These are phyloP conservation scores for Tulasnella sp. DNA, from an alignment of 768 basidiomycete species.

Conservation along the genomic window DNA sequence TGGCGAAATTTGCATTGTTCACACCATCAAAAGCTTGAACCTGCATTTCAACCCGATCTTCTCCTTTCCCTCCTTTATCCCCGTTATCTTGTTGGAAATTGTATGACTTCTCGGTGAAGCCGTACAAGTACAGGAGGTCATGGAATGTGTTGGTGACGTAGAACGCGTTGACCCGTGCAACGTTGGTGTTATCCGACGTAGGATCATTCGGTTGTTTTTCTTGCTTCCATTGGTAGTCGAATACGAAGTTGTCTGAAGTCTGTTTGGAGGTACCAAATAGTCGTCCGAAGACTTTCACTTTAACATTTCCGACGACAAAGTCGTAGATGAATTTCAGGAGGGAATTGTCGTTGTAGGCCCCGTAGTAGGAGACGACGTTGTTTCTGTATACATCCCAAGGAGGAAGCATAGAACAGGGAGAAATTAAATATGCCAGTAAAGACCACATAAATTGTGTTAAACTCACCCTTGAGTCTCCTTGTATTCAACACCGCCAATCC, in stretches of 20 bases:
- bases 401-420: too few relatives aligned
- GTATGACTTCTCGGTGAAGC: slow-evolving; percentile 48
- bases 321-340: too few relatives aligned
- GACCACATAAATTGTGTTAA: too few relatives aligned
- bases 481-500: too few relatives aligned
- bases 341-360: too few relatives aligned
- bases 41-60: slow-evolving; percentile 34
- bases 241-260: neutral
- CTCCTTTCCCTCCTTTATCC: slow-evolving; percentile 46
- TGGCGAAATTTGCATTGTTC: slow-evolving; percentile 44
- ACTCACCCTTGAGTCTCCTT: too few relatives aligned
- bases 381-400: too few relatives aligned
- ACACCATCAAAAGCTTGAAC: slow-evolving; percentile 35
- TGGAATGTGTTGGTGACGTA: slow-evolving; percentile 58
- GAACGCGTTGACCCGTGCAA: slow-evolving; percentile 52
- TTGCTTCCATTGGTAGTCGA: too few relatives aligned
- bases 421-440: too few relatives aligned
- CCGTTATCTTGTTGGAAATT: slow-evolving; percentile 62
- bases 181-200: slow-evolving; percentile 46
- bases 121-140: slow-evolving; percentile 34
- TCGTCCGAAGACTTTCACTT: too few relatives aligned
- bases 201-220: neutral
- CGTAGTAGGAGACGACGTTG: neutral
- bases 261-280: too few relatives aligned
- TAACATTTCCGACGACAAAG: too few relatives aligned